Evolutionary conservation across 2,329 filamentous ascomycete species (phyloP).

Genomic region (Simplicillium sp.): DNA sequence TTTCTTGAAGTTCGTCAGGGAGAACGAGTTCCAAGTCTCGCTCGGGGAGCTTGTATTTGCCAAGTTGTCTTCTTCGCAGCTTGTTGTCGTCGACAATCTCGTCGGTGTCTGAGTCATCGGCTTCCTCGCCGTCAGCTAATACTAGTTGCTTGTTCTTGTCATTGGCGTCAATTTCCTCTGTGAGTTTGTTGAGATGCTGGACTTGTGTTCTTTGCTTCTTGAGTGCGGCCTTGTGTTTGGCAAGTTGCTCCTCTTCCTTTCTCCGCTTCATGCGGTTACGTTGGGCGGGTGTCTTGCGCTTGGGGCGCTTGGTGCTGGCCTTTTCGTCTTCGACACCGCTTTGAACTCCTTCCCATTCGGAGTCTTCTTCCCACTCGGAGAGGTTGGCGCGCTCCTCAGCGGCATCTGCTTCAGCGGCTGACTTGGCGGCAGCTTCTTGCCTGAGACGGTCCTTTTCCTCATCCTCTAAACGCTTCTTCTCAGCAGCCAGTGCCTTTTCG

Average conservation of each 20-base stretch:
- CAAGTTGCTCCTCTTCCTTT: constrained; percentile 74
- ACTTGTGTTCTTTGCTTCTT: constrained; percentile 66
- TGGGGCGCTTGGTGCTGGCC: constrained; percentile 56
- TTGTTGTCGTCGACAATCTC: constrained; percentile 51
- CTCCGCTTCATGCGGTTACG: constrained; percentile 80
- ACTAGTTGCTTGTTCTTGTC: constrained; percentile 39
- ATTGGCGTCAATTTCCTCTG: constrained; percentile 49
- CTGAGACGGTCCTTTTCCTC: constrained; percentile 58
- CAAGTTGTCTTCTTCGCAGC: constrained; percentile 64
- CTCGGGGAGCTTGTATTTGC: constrained; percentile 65
- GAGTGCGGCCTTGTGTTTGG: constrained; percentile 66
- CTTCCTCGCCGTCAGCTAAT: constrained; percentile 28
- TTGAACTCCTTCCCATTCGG: constrained; percentile 83
- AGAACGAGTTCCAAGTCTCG: constrained; percentile 73
- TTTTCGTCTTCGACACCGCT: constrained; percentile 66
- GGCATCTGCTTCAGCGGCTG: constrained; percentile 66
- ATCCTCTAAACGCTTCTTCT: constrained; percentile 61
- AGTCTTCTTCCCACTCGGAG: constrained; percentile 75
- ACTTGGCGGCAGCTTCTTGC: constrained; percentile 57
- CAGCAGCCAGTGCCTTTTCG: constrained; percentile 67
- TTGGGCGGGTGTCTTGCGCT: constrained; percentile 78
- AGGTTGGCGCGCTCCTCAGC: constrained; percentile 56
- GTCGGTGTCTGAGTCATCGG: constrained; percentile 32
- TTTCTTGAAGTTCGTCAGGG: constrained; percentile 74
- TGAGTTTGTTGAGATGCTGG: constrained; percentile 61